phyloP scores from a whole-genome alignment of 345 rosid genomes.

The Linum trigynum region DNA sequence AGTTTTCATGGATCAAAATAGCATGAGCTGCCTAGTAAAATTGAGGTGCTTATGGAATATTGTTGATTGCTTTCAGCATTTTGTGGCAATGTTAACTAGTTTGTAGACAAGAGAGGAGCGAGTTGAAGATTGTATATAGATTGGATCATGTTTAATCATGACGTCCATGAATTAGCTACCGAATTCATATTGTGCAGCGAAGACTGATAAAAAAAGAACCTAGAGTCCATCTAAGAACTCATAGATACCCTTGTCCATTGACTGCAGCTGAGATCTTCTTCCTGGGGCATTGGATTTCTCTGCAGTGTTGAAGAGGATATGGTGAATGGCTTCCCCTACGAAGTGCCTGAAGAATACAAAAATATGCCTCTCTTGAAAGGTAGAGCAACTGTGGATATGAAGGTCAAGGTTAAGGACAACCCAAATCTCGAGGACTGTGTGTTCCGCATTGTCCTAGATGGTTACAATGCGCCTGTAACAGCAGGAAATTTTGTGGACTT shows the following conservation, averaged over 20 bases:
- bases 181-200: not conserved
- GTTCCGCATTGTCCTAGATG: conserved; percentile 85
- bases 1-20: too few species aligned
- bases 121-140: too few species aligned
- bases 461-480: conserved; percentile 93
- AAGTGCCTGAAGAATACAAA: conserved; percentile 76
- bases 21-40: too few species aligned
- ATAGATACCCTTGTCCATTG: conserved; percentile 72
- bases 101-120: too few species aligned
- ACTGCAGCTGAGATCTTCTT: conserved; percentile 99
- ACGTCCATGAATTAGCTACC: too few species aligned
- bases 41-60: too few species aligned
- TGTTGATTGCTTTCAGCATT: too few species aligned
- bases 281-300: conserved; percentile 96
- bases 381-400: conserved; percentile 93
- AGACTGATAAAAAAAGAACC: not conserved
- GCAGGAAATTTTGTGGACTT: conserved; percentile 91
- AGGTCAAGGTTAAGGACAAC: conserved; percentile 95
- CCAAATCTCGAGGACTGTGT: conserved; percentile 77
- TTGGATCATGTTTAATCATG: too few species aligned
- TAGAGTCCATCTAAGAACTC: conserved; percentile 40
- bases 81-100: too few species aligned
- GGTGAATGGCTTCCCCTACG: conserved; percentile 89
- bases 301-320: conserved; percentile 99
- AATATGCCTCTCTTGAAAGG: conserved; percentile 92